phyloP scores from a whole-genome alignment of 2,329 filamentous ascomycete genomes.

The Pseudohalonectria lignicola region DNA sequence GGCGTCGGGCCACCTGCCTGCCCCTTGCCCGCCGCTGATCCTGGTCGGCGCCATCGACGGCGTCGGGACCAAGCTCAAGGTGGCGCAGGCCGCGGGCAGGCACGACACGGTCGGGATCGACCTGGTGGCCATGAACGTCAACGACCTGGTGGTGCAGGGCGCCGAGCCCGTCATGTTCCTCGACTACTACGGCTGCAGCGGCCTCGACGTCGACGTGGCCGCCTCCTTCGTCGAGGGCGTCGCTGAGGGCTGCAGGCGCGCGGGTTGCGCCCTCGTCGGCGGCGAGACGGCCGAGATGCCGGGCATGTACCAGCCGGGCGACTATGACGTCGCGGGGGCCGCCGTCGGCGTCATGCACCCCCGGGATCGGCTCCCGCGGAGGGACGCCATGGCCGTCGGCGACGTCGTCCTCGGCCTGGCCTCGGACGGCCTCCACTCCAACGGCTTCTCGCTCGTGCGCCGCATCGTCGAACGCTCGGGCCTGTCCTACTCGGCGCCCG shows the following conservation, averaged over 20 bases:
- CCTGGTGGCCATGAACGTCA: conserved; percentile 97
- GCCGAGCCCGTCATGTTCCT: conserved; percentile 93
- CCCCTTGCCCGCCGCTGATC: too few species aligned
- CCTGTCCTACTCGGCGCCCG: conserved; percentile 58
- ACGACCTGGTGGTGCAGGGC: conserved; percentile 92
- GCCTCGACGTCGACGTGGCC: conserved; percentile 66
- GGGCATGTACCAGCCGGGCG: conserved; percentile 76
- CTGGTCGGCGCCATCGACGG: conserved; percentile 94
- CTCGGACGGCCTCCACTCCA: conserved; percentile 85
- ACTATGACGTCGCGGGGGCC: conserved; percentile 88
- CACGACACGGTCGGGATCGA: conserved; percentile 95
- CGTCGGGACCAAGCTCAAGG: conserved; percentile 93
- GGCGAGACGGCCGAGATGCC: conserved; percentile 99
- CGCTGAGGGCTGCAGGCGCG: conserved; percentile 72
- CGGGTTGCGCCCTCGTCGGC: conserved; percentile 85
- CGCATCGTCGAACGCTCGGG: conserved; percentile 69
- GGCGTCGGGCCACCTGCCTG: conserved; percentile 59
- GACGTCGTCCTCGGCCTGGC: conserved; percentile 79
- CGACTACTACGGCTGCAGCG: conserved; percentile 93
- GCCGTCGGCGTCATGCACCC: conserved; percentile 74
- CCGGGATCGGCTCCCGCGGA: conserved; percentile 63
- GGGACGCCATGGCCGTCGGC: conserved; percentile 63
- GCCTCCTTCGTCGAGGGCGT: conserved; percentile 87
- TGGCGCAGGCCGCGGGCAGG: conserved; percentile 80
- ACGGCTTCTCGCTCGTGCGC: conserved; percentile 93